Conservation (phyloP, 805 yeast species). For the Candida boidinii region DNA sequence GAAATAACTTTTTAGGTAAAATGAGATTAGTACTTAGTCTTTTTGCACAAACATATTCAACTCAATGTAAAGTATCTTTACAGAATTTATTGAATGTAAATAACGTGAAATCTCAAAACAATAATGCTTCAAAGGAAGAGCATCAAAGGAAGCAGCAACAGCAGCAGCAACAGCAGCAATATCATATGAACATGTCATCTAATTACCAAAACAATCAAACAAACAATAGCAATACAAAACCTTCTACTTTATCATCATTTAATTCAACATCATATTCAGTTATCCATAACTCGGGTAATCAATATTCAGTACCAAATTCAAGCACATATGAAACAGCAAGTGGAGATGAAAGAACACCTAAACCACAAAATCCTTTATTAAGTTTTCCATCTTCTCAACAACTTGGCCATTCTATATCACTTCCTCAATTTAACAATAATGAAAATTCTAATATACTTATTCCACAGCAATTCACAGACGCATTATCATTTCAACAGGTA, state of each 20-base stretch:
- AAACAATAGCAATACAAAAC: conserved; percentile 54
- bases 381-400: too few relatives aligned
- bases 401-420: too few relatives aligned
- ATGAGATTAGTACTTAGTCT: conserved; percentile 47
- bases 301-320: background rate
- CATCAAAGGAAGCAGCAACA: background rate
- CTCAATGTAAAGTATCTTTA: conserved; percentile 34
- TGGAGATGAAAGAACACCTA: too few relatives aligned
- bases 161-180: background rate
- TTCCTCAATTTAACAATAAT: too few relatives aligned
- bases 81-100: conserved; percentile 4
- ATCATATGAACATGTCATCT: too few relatives aligned
- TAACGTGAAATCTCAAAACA: background rate
- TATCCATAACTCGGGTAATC: background rate
- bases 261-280: conserved; percentile 41
- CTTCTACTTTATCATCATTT: conserved; percentile 69
- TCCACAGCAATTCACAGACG: too few relatives aligned
- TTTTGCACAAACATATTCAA: conserved; percentile 53
- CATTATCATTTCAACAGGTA: too few relatives aligned
- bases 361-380: too few relatives aligned
- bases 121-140: background rate
- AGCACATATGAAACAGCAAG: too few relatives aligned
- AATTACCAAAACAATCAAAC: background rate
- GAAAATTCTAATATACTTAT: too few relatives aligned
- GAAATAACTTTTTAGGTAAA: conserved; percentile 44